A percentile compares a stretch with the other conserved stretches of the same genome.
These are phyloP conservation scores for Brassica carinata DNA, from an alignment of 345 rosid species.

Conservation along the genomic window DNA sequence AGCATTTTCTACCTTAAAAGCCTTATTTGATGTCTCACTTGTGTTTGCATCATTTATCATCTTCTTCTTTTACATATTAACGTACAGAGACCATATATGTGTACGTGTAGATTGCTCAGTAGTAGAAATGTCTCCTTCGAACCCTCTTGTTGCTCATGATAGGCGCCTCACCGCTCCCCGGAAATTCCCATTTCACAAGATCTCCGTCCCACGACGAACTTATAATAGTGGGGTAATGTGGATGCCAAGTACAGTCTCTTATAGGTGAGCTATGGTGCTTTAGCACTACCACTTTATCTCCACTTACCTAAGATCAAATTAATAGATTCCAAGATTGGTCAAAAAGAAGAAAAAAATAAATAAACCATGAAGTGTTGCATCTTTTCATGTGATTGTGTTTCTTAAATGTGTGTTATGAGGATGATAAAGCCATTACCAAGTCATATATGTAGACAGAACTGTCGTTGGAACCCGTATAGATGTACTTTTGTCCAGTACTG, in stretches of 20 bases:
- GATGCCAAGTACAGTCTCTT: conserved; percentile 95
- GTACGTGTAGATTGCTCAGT: conserved; percentile 33
- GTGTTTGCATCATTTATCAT: conserved; percentile 6
- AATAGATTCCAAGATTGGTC: conserved; percentile 15
- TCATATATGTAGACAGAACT: conserved; percentile 74
- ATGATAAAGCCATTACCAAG: conserved; percentile 49
- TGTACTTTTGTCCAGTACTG: conserved; percentile 92
- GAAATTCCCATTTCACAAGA: conserved; percentile 76
- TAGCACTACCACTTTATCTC: conserved; percentile 64
- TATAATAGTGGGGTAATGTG: conserved; percentile 65
- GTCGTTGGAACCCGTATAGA: conserved; percentile 87
- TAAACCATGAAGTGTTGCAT: not conserved
- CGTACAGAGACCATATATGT: conserved; percentile 12
- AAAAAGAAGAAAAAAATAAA: not conserved
- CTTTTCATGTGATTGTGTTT: not conserved
- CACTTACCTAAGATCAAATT: conserved; percentile 56
- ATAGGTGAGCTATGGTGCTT: conserved; percentile 72
- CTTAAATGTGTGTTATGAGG: conserved; percentile 10
- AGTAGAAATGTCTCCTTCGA: conserved; percentile 47
- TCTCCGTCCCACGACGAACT: conserved; percentile 98
- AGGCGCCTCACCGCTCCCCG: conserved; percentile 51
- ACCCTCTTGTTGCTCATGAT: not conserved
- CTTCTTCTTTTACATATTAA: conserved; percentile 22
- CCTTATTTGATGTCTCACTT: conserved; percentile 35
- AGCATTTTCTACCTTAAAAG: conserved; percentile 2